Evolutionary conservation across 768 basidiomycete genomes (phyloP).

Genomic region (Mycena galopus): DNA sequence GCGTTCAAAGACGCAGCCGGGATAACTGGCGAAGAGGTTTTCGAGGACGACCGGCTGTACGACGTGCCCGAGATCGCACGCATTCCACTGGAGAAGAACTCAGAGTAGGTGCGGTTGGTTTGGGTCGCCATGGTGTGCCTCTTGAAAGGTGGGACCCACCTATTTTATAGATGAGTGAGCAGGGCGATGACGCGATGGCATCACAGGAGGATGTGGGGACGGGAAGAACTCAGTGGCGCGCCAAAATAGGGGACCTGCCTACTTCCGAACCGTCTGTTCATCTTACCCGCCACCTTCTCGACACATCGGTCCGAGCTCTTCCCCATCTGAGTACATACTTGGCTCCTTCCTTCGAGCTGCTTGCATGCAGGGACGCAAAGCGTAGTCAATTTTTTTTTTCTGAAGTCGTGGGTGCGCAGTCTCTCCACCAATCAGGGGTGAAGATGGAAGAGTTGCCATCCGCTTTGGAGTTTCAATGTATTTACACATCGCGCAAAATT

Average conservation of each 20-base stretch:
- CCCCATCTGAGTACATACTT: background rate
- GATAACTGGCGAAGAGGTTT: conserved; percentile 16
- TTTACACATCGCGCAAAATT: conserved; percentile 5
- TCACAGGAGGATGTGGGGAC: conserved; percentile 4
- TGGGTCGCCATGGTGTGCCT: conserved; percentile 37
- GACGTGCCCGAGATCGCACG: conserved; percentile 51
- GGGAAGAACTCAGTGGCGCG: background rate
- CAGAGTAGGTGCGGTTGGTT: conserved; percentile 54
- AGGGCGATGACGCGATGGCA: conserved; percentile 27
- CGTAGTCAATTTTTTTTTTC: background rate
- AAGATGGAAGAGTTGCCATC: conserved; percentile 17
- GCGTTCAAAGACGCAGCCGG: conserved; percentile 12
- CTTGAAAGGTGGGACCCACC: conserved; percentile 18
- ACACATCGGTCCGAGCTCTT: conserved; percentile 10
- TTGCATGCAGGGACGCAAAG: background rate
- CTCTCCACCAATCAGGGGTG: conserved; percentile 9
- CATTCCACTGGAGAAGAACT: conserved; percentile 63
- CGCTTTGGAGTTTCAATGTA: no score
- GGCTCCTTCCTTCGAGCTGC: no score
- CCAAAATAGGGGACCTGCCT: conserved; percentile 24
- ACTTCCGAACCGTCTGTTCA: conserved; percentile 8
- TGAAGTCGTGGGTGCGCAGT: background rate
- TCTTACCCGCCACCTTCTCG: conserved; percentile 1
- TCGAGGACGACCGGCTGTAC: conserved; percentile 22
- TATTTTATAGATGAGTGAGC: conserved; percentile 22